Base-by-base conservation (phyloP, 1,284 basidiomycete genomes). In the Ustilago shanxiensis region DNA sequence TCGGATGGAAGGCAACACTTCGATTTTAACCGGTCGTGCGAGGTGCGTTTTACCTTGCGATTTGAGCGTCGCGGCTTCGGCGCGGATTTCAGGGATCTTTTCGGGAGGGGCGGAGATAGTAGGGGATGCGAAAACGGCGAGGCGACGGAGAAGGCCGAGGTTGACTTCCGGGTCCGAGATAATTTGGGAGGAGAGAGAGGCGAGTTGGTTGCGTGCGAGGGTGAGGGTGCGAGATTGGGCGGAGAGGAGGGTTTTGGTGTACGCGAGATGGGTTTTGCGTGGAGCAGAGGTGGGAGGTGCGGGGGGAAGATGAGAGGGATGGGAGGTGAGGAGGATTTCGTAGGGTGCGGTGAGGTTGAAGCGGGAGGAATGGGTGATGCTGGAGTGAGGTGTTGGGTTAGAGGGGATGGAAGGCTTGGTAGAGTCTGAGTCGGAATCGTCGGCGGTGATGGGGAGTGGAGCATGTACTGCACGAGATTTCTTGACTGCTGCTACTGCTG, bases 1-100 rank as follows among this genome's bases (percentile, higher is more conserved):
- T 62, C 96, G 91, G 76, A 99, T 93, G 28, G 93, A 88, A 39
- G 89, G 87, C 78, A 98, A 94, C 68, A 98, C 95, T 9, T 52
- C 55, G 5, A 81, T 26, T 54, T 72, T 74, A 31, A 54, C 28
- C 16, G 70, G 69, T n/a, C 77, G 24, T 1, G 73, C 61, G 1
- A 35, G 35, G 35, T 39, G 45, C 10, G 58, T 3, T 20, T 3
- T 88, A 84, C 4, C 96, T 87, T 49, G 31, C 5, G 60, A 52
- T 66, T 44, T 79, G 68, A 11, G 18, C 90, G n/a, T 53, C 5
- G 64, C 60, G 65, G 62, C 62, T 59, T 73, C 54, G 24, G 77
- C 60, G 47, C 60, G 54, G 59, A 57, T 64, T 60, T 60, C 28
- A 45, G 47, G 62, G 18, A 77, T 60, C 60, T 74, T 71, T 29